Evolutionary conservation across 148 eudicot genomes (phyloP), one percentile per base, ranked within the genome.

Genomic region (Salicornia ramosissima): DNA sequence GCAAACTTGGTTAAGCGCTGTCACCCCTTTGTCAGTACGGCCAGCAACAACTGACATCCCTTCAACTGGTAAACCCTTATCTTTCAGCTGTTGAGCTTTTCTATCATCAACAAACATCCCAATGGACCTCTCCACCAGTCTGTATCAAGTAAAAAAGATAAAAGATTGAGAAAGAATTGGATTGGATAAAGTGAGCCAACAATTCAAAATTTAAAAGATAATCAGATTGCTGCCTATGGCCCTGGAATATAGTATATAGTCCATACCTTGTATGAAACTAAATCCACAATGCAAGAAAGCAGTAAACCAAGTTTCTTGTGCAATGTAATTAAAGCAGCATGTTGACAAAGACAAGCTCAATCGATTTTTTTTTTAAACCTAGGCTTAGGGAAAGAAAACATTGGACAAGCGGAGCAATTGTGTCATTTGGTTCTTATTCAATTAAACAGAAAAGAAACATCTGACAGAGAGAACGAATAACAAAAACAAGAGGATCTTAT

Each of bases 21-120:
- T 77, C 71, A 94, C 98, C 76, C 97, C 97, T 81, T 94, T 94
- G 79, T 94, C 98, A 54, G 98, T 94, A 54, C 98, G 90, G 50
- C 97, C 98, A 80, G 98, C 97, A 75, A 94, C 98, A 61, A 74
- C 62, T 64, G 81, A 78, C 78, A 76, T 71, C 53, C 85, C 97
- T 79, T 94, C 90, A 75, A 88, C 45, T 28, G 97, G 98, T 79
- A 86, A 83, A 63, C 93, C 93, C 80, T 81, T 90, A 22, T 82
- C 88, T 80, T 84, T 90, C 73, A 83, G 79, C 68, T 76, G 80
- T 74, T 80, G 73, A 64, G 83, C 84, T 83, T 94, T 94, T 87
- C 56, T 87, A 63, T 88, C 92, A 83, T 94, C 98, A 70, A 90
- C 86, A 73, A 94, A 94, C 62, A 77, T 78, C 34, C 97, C 97